Base-by-base conservation (phyloP, 2,329 filamentous ascomycete genomes). In the Stachybotrys chartarum region DNA sequence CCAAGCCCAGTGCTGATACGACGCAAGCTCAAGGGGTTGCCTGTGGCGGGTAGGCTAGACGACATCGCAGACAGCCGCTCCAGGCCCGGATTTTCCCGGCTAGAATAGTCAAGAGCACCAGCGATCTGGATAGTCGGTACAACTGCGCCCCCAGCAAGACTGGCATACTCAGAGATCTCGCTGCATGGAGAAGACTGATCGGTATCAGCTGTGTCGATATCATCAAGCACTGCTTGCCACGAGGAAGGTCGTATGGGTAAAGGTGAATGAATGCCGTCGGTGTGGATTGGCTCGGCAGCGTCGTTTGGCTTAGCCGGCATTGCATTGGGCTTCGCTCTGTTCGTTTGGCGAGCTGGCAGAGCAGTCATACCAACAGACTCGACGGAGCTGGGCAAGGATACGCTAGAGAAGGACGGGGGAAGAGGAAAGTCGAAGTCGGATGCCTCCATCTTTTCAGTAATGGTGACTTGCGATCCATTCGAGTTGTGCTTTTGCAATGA, bases 371-470 rank as follows among this genome's bases (percentile, higher is more conserved):
- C 45, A 47, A 47, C 45, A 14, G 45, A 47, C 3, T 47, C 18
- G 2, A 24, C 45, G 7, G 11, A 10, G 3, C 10, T 17, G 10
- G 24, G 4, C 24, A 24, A 24, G 24, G 24, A 24, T 24, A 24
- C 3, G 39, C 18, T 8, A 24, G 16, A 17, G 45, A 59, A 63
- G 24, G 56, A 64, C 3, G 71, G 70, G 7, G 69, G 70, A 16
- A 64, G 65, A 5, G 71, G 70, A 49, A 72, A 73, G 5, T 66
- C 70, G 44, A 70, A 67, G 18, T 70, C 65, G 44, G 71, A 66
- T 3, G 57, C 60, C 11, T 64, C 61, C 3, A 56, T 60, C 11
- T 64, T 61, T n/a, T 67, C 63, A 1, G 65, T 66, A 30, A 66
- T 64, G 10, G 67, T 69, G 2, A 61, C 65, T 35, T 69, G 66